A percentile compares a stretch with the other conserved stretches of the same genome.
Evolutionary conservation across 2,329 filamentous ascomycete species (phyloP).

Genomic region (Paecilomyces sp.): DNA sequence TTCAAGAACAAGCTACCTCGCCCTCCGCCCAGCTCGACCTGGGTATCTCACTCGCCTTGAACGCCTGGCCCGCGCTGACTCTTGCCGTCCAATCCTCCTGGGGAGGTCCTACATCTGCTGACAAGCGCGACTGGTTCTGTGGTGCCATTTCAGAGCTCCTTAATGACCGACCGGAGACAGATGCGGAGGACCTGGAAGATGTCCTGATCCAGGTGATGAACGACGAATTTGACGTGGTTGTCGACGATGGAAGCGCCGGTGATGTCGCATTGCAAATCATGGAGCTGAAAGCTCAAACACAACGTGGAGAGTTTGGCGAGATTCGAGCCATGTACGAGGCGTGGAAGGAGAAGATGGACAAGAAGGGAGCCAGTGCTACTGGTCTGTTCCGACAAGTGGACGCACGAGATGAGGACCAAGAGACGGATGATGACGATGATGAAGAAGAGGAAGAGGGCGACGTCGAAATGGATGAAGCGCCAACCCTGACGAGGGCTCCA

Average conservation of each 20-base stretch:
- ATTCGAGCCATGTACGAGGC: conserved; percentile 54
- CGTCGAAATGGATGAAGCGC: conserved; percentile 64
- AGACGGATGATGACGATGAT: conserved; percentile 51
- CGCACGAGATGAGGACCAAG: conserved; percentile 44
- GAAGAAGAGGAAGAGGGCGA: conserved; percentile 50
- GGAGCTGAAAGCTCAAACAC: conserved; percentile 56
- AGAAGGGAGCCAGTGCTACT: conserved; percentile 25
- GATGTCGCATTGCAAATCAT: conserved; percentile 69
- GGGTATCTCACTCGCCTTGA: conserved; percentile 73
- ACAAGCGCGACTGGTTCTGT: conserved; percentile 96
- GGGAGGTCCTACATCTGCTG: conserved; percentile 73
- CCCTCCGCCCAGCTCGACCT: conserved; percentile 71
- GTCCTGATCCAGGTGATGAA: conserved; percentile 84
- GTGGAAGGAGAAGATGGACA: conserved; percentile 31
- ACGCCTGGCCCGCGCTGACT: conserved; percentile 81
- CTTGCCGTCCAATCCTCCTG: conserved; percentile 81
- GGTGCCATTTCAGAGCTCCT: conserved; percentile 81
- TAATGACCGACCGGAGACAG: conserved; percentile 52
- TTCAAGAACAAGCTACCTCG: conserved; percentile 5
- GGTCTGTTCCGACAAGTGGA: conserved; percentile 31
- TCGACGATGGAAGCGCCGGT: conserved; percentile 81
- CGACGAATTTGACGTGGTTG: conserved; percentile 89
- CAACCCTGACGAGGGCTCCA: conserved; percentile 48
- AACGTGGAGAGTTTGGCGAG: conserved; percentile 57
- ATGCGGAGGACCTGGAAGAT: conserved; percentile 73